Base-by-base conservation (phyloP, 2,329 filamentous ascomycete genomes). In the Monilinia fructicola region DNA sequence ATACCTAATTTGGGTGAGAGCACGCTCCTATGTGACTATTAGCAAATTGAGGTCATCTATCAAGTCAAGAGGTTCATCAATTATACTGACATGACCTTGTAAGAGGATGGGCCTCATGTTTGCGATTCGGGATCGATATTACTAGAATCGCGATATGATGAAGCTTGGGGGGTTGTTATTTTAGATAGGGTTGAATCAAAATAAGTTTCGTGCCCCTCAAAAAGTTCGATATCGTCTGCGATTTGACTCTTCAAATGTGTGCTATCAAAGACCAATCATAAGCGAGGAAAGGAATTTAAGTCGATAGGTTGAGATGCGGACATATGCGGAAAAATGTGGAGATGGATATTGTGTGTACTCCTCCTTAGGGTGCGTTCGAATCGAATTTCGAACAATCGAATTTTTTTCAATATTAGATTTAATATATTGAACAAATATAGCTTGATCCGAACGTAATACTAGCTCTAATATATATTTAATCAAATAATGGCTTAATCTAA, bases 21-120 rank as follows among this genome's bases (percentile, higher is more conserved):
- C 92, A 84, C 93, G 91, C 85, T 96, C 93, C 86, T 89, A 73
- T 38, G 3, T 38, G 42, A 31, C 54, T 63, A 38, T 63, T 63
- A 64, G 62, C 40, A 64, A 46, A 58, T 58, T 38, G 61, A 63
- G 63, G 54, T 48, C 53, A 71, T 35, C 28, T 52, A 48, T 23
- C 26, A 28, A 52, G 23, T n/a, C 42, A n/a, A 52, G 18, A 35
- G 14, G 11, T 53, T 55, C 10, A 40, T 35, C 10, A 40, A 31
- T n/a, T 54, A n/a, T 50, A 80, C 84, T 75, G 80, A 89, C 88
- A 88, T 99, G 95, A 81, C 95, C 95, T 79, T 92, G 90, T 76
- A 99, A 87, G 76, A 99, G 85, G 81, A 97, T 96, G 78, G 95
- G 95, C 84, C 95, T 92, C 95, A 99, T 99, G 70, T 81, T 92